Evolutionary conservation across 176 grass and related monocot genomes (phyloP).

Genomic region (Oryza meridionalis): DNA sequence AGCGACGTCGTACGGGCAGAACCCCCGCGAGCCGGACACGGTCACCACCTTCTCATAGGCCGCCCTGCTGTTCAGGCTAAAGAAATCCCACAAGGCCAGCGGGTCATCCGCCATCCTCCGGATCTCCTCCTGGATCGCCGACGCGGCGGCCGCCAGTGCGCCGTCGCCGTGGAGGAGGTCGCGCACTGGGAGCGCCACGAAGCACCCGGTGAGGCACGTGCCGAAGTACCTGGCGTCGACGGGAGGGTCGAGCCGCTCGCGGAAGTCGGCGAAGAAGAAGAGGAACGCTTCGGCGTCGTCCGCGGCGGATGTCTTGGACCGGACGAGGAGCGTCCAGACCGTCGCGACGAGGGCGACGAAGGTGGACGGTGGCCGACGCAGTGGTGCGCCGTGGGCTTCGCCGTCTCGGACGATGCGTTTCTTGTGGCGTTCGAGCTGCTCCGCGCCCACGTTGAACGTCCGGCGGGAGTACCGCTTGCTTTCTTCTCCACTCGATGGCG

Average conservation of each 20-base stretch:
- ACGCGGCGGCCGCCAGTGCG: constrained; percentile 6
- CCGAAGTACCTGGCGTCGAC: constrained; percentile 38
- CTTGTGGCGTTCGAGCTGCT: constrained; percentile 39
- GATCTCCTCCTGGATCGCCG: constrained; percentile 42
- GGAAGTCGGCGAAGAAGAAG: constrained; percentile 42
- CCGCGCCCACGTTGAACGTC: constrained; percentile 25
- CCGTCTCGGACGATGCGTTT: constrained; percentile 7
- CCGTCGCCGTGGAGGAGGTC: constrained; percentile 19
- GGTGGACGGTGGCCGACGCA: constrained; percentile 37
- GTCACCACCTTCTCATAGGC: too few relatives aligned
- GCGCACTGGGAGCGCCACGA: background rate
- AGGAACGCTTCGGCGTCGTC: constrained; percentile 29
- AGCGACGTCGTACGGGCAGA: too few relatives aligned
- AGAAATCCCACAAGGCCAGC: too few relatives aligned
- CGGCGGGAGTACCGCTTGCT: background rate
- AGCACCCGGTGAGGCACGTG: constrained; percentile 27
- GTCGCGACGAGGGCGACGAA: constrained; percentile 43
- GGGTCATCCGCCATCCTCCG: background rate
- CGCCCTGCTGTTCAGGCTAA: too few relatives aligned
- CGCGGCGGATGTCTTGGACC: background rate
- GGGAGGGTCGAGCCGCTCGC: constrained; percentile 41
- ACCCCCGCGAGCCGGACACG: too few relatives aligned
- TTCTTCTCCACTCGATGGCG: background rate
- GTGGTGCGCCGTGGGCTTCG: background rate
- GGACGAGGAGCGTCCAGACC: constrained; percentile 36